Evolutionary conservation across 139 green algal species (phyloP).

Genomic region (Chlamydomonas incerta): DNA sequence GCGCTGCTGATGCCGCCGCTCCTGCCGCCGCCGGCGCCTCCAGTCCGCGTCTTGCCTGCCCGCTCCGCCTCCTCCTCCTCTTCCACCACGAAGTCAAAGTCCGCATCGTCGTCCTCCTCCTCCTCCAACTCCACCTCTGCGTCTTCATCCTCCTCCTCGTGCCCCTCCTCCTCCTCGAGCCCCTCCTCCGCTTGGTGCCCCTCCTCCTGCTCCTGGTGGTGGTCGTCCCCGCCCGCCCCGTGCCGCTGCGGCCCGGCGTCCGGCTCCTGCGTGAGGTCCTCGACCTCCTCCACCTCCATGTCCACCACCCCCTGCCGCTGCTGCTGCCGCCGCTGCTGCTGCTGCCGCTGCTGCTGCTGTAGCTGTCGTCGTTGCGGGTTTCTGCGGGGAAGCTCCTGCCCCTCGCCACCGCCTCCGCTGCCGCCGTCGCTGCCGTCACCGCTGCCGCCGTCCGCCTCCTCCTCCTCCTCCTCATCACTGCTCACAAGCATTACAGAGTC

Average conservation of each 20-base stretch:
- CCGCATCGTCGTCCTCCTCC: background rate
- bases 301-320: background rate
- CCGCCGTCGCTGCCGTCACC: background rate
- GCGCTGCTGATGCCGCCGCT: no score
- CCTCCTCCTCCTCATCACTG: background rate
- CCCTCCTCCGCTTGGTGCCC: no score
- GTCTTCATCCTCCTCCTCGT: background rate
- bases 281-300: no score
- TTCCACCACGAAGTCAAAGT: background rate
- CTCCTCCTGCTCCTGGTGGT: background rate
- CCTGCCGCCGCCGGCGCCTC: background rate
- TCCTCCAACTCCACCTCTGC: background rate
- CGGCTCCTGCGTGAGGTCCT: no score
- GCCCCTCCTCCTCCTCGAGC: no score
- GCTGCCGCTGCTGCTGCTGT: background rate
- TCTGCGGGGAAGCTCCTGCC: background rate
- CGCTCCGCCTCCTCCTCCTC: background rate
- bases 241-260: background rate
- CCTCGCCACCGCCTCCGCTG: background rate
- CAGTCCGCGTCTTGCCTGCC: no score
- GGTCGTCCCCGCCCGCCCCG: background rate
- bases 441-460: background rate
- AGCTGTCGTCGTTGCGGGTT: no score
- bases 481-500: conserved; percentile 10
- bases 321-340: background rate